Conservation (phyloP, 352 stramenopile genomes). For the Globisporangium cederbergense region DNA sequence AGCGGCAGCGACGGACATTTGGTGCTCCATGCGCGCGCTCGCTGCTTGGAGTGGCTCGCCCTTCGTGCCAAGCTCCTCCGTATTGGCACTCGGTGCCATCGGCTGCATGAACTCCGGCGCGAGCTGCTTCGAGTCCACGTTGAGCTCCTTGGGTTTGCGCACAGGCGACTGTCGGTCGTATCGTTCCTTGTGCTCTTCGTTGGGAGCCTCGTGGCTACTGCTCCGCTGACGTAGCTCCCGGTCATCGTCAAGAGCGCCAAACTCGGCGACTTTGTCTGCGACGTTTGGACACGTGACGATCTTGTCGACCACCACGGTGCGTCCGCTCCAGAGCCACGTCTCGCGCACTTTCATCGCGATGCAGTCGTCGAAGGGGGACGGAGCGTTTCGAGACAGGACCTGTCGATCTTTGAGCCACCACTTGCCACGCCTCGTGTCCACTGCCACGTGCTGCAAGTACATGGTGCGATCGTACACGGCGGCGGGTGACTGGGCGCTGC, state of each 20-base stretch:
- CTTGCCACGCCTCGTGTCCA: constrained; percentile 51
- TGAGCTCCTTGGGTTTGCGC: background rate
- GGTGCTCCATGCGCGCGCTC: constrained; percentile 13
- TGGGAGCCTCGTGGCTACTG: background rate
- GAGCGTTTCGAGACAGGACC: constrained; percentile 40
- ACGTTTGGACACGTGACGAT: constrained; percentile 29
- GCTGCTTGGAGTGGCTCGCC: background rate
- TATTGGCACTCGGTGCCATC: background rate
- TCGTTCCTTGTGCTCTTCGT: background rate
- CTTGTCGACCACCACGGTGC: constrained; percentile 62
- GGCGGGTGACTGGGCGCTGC: constrained; percentile 9
- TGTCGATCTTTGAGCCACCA: constrained; percentile 66
- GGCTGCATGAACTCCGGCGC: constrained; percentile 2
- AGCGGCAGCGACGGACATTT: constrained; percentile 8
- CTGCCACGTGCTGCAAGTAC: constrained; percentile 35
- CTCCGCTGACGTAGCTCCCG: background rate
- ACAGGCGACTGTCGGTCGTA: background rate
- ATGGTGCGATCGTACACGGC: constrained; percentile 1
- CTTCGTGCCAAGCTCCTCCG: background rate
- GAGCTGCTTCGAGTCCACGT: constrained; percentile 11
- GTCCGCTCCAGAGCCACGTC: constrained; percentile 61
- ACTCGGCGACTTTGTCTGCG: background rate
- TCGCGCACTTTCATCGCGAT: constrained; percentile 58
- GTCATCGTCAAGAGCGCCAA: background rate
- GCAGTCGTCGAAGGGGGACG: constrained; percentile 24